Conservation (phyloP, 306 rosid species). For the Castanea mollissima region DNA sequence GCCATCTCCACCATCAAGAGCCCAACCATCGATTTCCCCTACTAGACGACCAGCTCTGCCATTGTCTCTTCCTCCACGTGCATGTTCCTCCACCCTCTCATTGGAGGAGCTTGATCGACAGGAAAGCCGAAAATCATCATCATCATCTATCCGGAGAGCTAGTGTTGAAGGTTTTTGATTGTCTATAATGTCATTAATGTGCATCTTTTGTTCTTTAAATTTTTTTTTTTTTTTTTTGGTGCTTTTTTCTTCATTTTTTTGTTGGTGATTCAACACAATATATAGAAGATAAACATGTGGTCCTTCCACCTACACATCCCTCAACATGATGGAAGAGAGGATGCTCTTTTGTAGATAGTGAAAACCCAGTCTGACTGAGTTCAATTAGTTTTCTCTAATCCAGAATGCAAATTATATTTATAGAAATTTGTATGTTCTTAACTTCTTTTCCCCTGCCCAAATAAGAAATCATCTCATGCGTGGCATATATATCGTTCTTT, state of each 20-base stretch:
- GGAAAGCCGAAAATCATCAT: constrained; percentile 77
- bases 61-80: constrained; percentile 45
- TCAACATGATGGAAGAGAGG: constrained; percentile 44
- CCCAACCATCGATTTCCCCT: constrained; percentile 60
- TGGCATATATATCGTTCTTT: no score
- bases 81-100: constrained; percentile 68
- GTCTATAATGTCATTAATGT: constrained; percentile 41
- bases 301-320: constrained; percentile 49
- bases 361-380: constrained; percentile 35
- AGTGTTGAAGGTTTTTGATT: constrained; percentile 91
- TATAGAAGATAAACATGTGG: constrained; percentile 74
- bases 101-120: constrained; percentile 72
- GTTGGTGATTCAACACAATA: constrained; percentile 63
- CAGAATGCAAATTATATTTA: background rate
- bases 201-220: constrained; percentile 28
- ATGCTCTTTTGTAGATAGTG: constrained; percentile 73
- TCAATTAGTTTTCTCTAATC: constrained; percentile 30
- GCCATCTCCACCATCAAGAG: constrained; percentile 69
- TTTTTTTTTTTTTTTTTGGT: constrained; percentile 34
- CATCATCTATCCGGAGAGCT: constrained; percentile 64
- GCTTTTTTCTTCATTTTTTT: constrained; percentile 11
- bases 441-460: background rate
- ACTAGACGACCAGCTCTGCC: constrained; percentile 49
- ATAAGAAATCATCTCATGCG: no score
- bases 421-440: background rate